These are phyloP conservation scores for Dinochytrium kinnereticum DNA, from an alignment of 371 early-diverging fungal genomes.

Conservation along the genomic window DNA sequence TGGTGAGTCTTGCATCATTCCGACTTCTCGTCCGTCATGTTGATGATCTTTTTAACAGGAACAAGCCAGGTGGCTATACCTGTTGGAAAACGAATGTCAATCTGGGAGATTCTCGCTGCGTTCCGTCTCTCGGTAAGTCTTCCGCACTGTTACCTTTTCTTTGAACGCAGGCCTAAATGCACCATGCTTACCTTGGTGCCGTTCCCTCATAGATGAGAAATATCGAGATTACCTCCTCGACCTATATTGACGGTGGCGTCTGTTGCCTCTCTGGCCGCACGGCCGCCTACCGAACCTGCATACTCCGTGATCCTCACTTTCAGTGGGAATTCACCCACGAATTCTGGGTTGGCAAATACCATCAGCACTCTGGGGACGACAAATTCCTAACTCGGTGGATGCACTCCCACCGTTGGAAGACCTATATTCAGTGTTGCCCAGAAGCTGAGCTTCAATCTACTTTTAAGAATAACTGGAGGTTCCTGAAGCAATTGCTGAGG, in stretches of 20 bases:
- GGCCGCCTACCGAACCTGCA: slow-evolving; percentile 74
- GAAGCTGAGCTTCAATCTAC: slow-evolving; percentile 74
- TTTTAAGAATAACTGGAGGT: slow-evolving; percentile 81
- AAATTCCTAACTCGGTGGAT: slow-evolving; percentile 81
- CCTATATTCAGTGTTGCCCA: slow-evolving; percentile 74
- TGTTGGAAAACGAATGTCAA: slow-evolving; percentile 62
- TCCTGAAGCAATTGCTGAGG: slow-evolving; percentile 70
- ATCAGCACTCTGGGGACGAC: slow-evolving; percentile 78
- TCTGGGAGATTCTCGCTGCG: slow-evolving; percentile 77
- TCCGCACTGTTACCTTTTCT: too few species aligned
- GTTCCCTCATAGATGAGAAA: slow-evolving; percentile 60
- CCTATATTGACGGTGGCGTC: slow-evolving; percentile 79
- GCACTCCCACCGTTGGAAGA: slow-evolving; percentile 73
- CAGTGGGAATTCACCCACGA: slow-evolving; percentile 74
- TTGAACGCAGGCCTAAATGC: too few species aligned
- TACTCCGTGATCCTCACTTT: slow-evolving; percentile 75
- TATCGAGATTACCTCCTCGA: slow-evolving; percentile 76
- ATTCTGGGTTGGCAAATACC: slow-evolving; percentile 73
- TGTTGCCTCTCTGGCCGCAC: slow-evolving; percentile 82
- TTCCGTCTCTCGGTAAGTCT: slow-evolving; percentile 63
- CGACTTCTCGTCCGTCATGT: not conserved
- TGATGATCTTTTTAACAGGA: slow-evolving; percentile 38
- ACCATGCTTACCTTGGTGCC: too few species aligned
- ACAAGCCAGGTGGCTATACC: slow-evolving; percentile 73
- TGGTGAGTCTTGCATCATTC: slow-evolving; percentile 27